Evolutionary conservation across 1,284 basidiomycete species (phyloP), one percentile per base, ranked within the genome.

Genomic region (Leccinum solheimii): DNA sequence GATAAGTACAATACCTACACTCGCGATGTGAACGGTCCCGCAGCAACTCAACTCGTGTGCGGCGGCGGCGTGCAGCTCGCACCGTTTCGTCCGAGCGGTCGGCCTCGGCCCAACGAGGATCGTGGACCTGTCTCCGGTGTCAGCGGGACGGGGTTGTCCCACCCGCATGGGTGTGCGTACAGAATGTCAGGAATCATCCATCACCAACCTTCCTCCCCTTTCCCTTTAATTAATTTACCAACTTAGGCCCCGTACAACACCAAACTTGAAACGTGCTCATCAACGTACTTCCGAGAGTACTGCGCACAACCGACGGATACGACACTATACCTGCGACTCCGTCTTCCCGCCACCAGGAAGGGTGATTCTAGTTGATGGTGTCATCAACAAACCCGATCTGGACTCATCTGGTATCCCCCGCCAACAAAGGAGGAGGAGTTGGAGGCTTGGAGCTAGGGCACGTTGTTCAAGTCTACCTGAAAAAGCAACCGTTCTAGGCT

Each of bases 281-380:
- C n/a, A n/a, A 57, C 26, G 13, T 26, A 7, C 26, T 50, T 26
- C 26, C 16, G 36, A 26, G 27, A 62, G 55, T 43, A 48, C 16
- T 48, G 61, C 52, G 32, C 60, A 52, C 14, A 34, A 16, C 34
- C 32, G 27, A 62, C 36, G n/a, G 26, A 26, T 26, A 40, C 43
- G 11, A 26, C 34, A 19, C 21, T 13, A 19, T 21, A 48, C 19
- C 34, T 21, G 43, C 21, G 10, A 27, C 19, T 7, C 2, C 3
- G 45, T 21, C 19, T 21, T 21, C 13, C 45, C 45, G 45, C 19
- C 10, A 48, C 45, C 45, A 13, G n/a, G 19, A 48, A 21, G 19
- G 45, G 45, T 8, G 19, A 21, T 13, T 21, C 11, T n/a, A n/a
- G 38, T 40, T n/a, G 38, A n/a, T 40, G 38, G 43, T 21, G 43